phyloP scores from a whole-genome alignment of 345 rosid genomes.

The Rhizophora apiculata region DNA sequence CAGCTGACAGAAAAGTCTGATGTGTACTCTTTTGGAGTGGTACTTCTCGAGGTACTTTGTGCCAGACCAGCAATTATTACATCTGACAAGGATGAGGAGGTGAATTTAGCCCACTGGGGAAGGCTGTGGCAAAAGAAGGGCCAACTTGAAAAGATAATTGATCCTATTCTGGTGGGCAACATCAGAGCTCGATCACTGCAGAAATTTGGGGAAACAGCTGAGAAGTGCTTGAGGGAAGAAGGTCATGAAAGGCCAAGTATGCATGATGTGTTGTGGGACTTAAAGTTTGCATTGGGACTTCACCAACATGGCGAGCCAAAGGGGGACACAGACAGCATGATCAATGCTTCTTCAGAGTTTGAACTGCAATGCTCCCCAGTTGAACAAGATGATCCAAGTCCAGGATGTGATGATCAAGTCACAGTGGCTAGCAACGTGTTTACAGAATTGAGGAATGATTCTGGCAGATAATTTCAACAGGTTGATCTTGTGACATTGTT shows the following conservation, averaged over 20 bases:
- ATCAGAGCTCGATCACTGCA: slow-evolving; percentile 39
- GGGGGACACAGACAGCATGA: not conserved
- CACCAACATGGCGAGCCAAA: not conserved
- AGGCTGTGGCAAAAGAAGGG: slow-evolving; percentile 30
- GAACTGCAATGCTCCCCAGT: not conserved
- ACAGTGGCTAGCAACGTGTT: not conserved
- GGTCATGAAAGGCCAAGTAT: not conserved
- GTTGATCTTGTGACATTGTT: not conserved
- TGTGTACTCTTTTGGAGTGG: slow-evolving; percentile 57
- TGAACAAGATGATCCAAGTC: not conserved
- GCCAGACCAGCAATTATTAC: slow-evolving; percentile 24
- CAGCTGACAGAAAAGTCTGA: slow-evolving; percentile 15
- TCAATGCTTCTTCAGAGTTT: not conserved
- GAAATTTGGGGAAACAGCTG: slow-evolving; percentile 47
- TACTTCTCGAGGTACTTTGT: slow-evolving; percentile 49
- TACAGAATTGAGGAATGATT: not conserved
- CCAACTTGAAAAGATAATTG: slow-evolving; percentile 39
- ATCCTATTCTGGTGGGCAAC: slow-evolving; percentile 30
- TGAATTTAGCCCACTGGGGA: slow-evolving; percentile 52
- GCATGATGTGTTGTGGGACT: slow-evolving; percentile 3
- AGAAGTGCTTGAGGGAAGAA: slow-evolving; percentile 46
- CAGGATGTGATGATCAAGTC: not conserved
- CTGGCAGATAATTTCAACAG: not conserved
- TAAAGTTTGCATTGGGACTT: not conserved
- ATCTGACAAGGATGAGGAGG: slow-evolving; percentile 21